phyloP scores from a whole-genome alignment of 1,284 basidiomycete genomes.

The Porogramme epimiltina region DNA sequence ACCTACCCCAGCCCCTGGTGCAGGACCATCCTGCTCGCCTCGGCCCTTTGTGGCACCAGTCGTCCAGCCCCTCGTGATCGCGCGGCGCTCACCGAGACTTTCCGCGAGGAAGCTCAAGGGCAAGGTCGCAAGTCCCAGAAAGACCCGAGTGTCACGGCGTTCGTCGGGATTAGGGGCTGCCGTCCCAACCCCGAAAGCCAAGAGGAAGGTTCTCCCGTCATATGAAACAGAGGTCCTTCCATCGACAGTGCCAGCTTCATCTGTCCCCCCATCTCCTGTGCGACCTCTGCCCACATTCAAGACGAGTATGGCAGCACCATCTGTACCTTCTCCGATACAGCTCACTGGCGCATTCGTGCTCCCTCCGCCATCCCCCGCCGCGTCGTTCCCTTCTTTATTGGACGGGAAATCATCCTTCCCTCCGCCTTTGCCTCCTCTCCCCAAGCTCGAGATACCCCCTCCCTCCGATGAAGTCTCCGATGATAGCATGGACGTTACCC shows the following conservation, averaged over 20 bases:
- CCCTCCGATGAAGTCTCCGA: constrained; percentile 5
- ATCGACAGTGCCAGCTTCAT: constrained; percentile 19
- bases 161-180: constrained; percentile 37
- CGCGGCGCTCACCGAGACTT: constrained; percentile 17
- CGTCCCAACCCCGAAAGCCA: constrained; percentile 28
- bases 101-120: constrained; percentile 42
- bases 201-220: constrained; percentile 45
- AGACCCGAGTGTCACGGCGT: constrained; percentile 47
- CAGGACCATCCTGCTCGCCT: constrained; percentile 4
- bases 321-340: constrained; percentile 19
- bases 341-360: constrained; percentile 68
- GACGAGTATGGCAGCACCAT: constrained; percentile 24
- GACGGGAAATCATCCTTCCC: constrained; percentile 12
- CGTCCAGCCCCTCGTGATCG: no score
- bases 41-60: background rate
- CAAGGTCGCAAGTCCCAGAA: constrained; percentile 40
- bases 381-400: constrained; percentile 39
- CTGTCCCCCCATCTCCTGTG: constrained; percentile 14
- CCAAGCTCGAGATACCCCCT: constrained; percentile 20
- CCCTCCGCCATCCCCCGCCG: constrained; percentile 68
- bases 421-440: constrained; percentile 24
- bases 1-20: constrained; percentile 39
- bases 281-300: constrained; percentile 28
- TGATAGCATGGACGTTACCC: constrained; percentile 9
- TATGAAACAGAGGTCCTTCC: constrained; percentile 72